These are phyloP conservation scores for Protea cynaroides DNA, from an alignment of 164 flowering plant genomes.

Conservation along the genomic window DNA sequence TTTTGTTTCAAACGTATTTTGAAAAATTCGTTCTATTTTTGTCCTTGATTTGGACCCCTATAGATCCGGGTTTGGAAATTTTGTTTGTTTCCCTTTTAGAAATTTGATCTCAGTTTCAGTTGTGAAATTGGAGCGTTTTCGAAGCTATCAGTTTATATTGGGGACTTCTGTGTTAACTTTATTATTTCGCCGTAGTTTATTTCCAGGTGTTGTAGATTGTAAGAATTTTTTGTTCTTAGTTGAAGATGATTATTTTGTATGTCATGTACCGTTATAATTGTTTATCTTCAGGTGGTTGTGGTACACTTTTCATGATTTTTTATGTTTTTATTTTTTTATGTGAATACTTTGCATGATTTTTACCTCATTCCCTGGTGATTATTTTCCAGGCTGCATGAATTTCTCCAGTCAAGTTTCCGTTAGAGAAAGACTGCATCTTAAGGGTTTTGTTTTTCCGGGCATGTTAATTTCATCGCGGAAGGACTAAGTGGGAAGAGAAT, in stretches of 20 bases:
- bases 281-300: no score
- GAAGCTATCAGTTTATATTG: background rate
- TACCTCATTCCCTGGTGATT: background rate
- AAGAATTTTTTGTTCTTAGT: background rate
- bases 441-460: background rate
- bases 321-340: no score
- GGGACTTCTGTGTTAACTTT: background rate
- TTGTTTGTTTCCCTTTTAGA: no score
- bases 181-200: background rate
- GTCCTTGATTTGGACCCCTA: background rate
- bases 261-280: no score
- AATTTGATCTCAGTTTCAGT: background rate
- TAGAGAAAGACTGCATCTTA: constrained; percentile 5
- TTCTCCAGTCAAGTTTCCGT: constrained; percentile 7
- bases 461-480: background rate
- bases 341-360: background rate
- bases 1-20: background rate
- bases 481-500: background rate
- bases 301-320: no score
- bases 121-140: background rate
- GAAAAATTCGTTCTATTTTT: background rate
- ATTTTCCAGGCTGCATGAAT: constrained; percentile 27
- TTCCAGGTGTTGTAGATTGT: background rate
- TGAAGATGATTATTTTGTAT: background rate
- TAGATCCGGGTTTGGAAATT: no score